A percentile compares a stretch with the other conserved stretches of the same genome.
Evolutionary conservation across 768 basidiomycete genomes (phyloP).

Genomic region (Trametes cingulata): DNA sequence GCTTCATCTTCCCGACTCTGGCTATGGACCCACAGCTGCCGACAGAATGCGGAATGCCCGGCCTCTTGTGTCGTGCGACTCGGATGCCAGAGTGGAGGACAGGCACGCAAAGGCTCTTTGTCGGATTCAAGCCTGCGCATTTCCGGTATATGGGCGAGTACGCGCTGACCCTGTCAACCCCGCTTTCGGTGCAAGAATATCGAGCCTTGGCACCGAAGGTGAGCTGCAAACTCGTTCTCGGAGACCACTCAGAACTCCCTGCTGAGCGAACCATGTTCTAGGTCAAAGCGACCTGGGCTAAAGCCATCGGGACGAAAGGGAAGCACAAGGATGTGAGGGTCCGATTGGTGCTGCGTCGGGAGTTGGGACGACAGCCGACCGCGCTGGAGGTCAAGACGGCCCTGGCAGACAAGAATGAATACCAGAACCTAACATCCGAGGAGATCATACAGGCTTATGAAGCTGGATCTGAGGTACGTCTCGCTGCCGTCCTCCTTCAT

Average conservation of each 20-base stretch:
- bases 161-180: not conserved
- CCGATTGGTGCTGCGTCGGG: not conserved
- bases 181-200: slow-evolving; percentile 4
- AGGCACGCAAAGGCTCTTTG: not conserved
- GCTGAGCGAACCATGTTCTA: not conserved
- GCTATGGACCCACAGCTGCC: slow-evolving; percentile 16
- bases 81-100: not conserved
- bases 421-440: not conserved
- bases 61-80: slow-evolving; percentile 10
- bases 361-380: not conserved
- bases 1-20: slow-evolving; percentile 16
- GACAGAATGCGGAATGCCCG: slow-evolving; percentile 9
- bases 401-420: not conserved
- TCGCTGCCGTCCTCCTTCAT: not conserved
- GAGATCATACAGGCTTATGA: not conserved
- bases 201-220: not conserved
- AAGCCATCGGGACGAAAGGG: not conserved
- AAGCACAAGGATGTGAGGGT: not conserved
- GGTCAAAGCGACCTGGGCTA: not conserved
- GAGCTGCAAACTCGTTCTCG: too few species aligned
- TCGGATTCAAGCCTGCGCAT: not conserved
- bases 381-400: not conserved
- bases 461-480: not conserved
- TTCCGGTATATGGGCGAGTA: slow-evolving; percentile 10
- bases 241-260: not conserved